Conservation (phyloP, 1,139 yeast species). For the Scheffersomyces insectosa region DNA sequence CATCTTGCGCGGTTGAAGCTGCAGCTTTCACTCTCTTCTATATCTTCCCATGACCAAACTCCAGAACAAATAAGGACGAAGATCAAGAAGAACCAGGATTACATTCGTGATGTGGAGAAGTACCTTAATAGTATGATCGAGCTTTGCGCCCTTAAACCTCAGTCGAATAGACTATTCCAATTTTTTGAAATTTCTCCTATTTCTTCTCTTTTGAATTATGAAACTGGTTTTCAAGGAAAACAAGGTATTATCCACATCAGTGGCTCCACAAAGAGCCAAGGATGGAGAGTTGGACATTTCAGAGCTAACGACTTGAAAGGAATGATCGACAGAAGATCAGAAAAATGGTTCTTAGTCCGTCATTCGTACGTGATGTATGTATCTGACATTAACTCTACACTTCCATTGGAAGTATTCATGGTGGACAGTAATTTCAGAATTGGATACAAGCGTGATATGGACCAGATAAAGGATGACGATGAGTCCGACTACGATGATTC, state of each 20-base stretch:
- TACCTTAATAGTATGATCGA: conserved; percentile 66
- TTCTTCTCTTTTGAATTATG: conserved; percentile 80
- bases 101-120: conserved; percentile 48
- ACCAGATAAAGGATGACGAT: conserved; percentile 35
- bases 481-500: conserved; percentile 52
- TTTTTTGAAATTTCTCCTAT: conserved; percentile 90
- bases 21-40: conserved; percentile 27
- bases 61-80: conserved; percentile 32
- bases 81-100: conserved; percentile 35
- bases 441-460: conserved; percentile 46
- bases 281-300: conserved; percentile 95
- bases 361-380: conserved; percentile 85
- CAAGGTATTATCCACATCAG: conserved; percentile 84
- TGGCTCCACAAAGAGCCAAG: conserved; percentile 82
- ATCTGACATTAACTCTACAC: conserved; percentile 79
- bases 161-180: conserved; percentile 77
- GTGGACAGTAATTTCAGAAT: conserved; percentile 73
- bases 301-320: conserved; percentile 75
- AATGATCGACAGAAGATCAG: conserved; percentile 86
- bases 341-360: conserved; percentile 88
- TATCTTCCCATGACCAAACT: conserved; percentile 26
- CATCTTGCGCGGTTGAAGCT: conserved; percentile 32
- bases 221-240: conserved; percentile 79
- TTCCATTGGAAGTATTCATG: conserved; percentile 86
- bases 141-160: conserved; percentile 69